A percentile compares a stretch with the other conserved stretches of the same genome.
Conservation (phyloP, 1,139 yeast genomes). For the Yamadazyma taylorii region DNA sequence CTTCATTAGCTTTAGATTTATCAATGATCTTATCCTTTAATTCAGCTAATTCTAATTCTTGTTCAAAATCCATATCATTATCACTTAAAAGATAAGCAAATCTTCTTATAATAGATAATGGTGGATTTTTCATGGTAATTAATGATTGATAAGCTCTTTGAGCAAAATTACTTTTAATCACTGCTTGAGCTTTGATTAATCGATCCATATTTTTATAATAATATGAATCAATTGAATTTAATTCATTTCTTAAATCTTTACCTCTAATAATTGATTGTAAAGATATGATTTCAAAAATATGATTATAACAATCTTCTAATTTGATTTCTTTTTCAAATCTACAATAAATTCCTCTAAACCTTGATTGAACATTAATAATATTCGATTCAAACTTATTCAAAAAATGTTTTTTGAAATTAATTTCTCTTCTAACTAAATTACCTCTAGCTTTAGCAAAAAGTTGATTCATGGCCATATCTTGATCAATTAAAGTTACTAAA, state of each 20-base stretch:
- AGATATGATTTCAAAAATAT: slow-evolving; percentile 34
- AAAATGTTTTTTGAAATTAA: slow-evolving; percentile 21
- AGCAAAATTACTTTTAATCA: slow-evolving; percentile 65
- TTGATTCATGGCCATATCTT: slow-evolving; percentile 36
- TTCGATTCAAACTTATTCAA: slow-evolving; percentile 25
- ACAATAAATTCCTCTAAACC: slow-evolving; percentile 47
- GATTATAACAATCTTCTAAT: slow-evolving; percentile 54
- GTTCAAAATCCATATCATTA: slow-evolving; percentile 71
- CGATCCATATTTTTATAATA: slow-evolving; percentile 56
- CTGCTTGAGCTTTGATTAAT: slow-evolving; percentile 73
- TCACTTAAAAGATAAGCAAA: slow-evolving; percentile 79
- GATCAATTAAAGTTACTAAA: slow-evolving; percentile 41
- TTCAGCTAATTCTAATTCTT: slow-evolving; percentile 70
- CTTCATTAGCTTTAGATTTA: slow-evolving; percentile 63
- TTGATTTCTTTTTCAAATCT: slow-evolving; percentile 51
- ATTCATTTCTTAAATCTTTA: slow-evolving; percentile 31
- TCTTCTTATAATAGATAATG: slow-evolving; percentile 70
- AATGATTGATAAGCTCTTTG: slow-evolving; percentile 74
- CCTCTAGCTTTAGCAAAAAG: slow-evolving; percentile 52
- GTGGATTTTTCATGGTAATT: slow-evolving; percentile 70
- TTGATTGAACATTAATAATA: slow-evolving; percentile 33
- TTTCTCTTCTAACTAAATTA: slow-evolving; percentile 30
- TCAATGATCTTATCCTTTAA: slow-evolving; percentile 66
- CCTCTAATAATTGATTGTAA: slow-evolving; percentile 59
- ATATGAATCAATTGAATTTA: slow-evolving; percentile 45